Evolutionary conservation across 2,329 filamentous ascomycete species (phyloP), one percentile per base, ranked within the genome.

Genomic region (Anisogramma anomala): DNA sequence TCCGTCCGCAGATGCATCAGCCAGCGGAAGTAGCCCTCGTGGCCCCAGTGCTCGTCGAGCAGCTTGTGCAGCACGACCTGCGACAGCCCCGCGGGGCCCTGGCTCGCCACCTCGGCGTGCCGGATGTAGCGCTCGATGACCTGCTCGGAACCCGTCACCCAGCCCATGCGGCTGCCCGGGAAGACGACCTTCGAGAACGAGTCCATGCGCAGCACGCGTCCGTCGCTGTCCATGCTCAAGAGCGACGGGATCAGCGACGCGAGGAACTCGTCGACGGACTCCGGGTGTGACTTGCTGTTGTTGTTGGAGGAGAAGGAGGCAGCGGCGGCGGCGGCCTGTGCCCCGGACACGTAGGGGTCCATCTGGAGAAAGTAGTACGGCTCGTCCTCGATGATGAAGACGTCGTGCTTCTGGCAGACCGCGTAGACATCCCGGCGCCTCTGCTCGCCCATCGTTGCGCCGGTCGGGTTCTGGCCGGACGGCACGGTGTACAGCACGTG

Each of bases 291-390:
- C n/a, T n/a, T n/a, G 67, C 6, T 75, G 71, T 3, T 67, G 62
- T 1, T 67, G 61, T 0, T 59, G 13, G 67, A 61, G 48, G 69
- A 59, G 15, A 22, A 6, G 5, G 38, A 22, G 11, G 74, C 70
- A n/a, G n/a, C n/a, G n/a, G n/a, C n/a, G n/a, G n/a, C n/a, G n/a
- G n/a, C n/a, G n/a, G n/a, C n/a, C n/a, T n/a, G n/a, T n/a, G n/a
- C n/a, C n/a, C n/a, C n/a, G 1, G 70, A 70, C 61, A 34, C 23
- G 28, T 87, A 89, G 0, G 81, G 77, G 52, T 84, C 77, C 82
- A 87, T 84, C 61, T 94, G 88, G 26, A 94, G 69, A 65, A 89
- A 94, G 63, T 93, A 94, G 65, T 94, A 94, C 1, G 88, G 88
- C 58, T 94, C 88, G 57, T 94, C 88, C 64, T 95, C 88, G 51